These are phyloP conservation scores for Tripidium arundinaceum DNA, from an alignment of 202 grass and related monocot genomes.

Conservation along the genomic window DNA sequence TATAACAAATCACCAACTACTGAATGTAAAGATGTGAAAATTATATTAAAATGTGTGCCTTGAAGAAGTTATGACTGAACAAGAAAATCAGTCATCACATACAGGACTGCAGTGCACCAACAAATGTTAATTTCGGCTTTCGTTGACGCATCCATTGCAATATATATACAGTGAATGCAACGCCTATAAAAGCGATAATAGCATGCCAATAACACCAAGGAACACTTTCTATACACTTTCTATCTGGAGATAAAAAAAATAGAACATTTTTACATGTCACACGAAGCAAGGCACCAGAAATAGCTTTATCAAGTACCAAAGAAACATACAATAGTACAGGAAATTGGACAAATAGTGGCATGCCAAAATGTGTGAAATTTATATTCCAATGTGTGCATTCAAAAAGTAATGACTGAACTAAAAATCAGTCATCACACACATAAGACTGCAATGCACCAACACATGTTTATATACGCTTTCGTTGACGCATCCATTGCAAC, in stretches of 20 bases:
- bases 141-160: slow-evolving; percentile 51
- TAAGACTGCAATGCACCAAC: slow-evolving; percentile 40
- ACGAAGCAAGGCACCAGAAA: neutral
- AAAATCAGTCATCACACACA: slow-evolving; percentile 6
- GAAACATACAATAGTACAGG: neutral
- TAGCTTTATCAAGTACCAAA: neutral
- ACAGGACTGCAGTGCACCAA: slow-evolving; percentile 37
- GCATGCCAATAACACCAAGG: neutral
- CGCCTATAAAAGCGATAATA: slow-evolving; percentile 56
- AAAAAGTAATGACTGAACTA: neutral
- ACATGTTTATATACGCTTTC: slow-evolving; percentile 55
- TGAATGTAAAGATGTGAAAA: neutral
- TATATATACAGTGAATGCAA: slow-evolving; percentile 51
- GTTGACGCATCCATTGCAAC: slow-evolving; percentile 51
- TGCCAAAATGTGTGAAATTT: neutral
- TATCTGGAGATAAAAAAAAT: neutral
- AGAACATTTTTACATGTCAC: neutral
- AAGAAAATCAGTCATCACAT: slow-evolving; percentile 4
- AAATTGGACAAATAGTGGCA: neutral
- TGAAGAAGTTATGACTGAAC: slow-evolving; percentile 9
- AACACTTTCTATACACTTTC: too few species aligned
- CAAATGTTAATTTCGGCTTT: slow-evolving; percentile 53
- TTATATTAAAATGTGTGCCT: slow-evolving; percentile 30
- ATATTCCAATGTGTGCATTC: slow-evolving; percentile 30
- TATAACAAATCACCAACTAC: neutral